Percentiles rank a stretch among this genome's conserved stretches.
phyloP scores from a whole-genome alignment of 805 yeast genomes.

The Cyberlindnera mrakii region DNA sequence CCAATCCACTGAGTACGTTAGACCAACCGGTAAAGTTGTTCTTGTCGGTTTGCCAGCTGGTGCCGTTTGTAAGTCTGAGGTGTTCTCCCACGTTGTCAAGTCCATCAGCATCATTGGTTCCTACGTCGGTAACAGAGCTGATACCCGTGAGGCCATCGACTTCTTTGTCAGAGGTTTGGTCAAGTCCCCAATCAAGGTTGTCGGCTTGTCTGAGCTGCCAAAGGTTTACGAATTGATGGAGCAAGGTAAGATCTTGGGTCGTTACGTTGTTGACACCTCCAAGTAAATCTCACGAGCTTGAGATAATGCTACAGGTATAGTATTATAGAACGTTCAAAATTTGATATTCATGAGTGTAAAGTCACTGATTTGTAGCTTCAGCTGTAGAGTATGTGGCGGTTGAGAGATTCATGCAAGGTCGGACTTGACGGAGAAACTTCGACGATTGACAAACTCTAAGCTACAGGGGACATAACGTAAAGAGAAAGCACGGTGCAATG shows the following conservation, averaged over 20 bases:
- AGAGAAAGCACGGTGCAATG: background rate
- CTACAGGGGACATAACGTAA: too few species aligned
- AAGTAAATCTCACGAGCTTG: slow-evolving; percentile 3
- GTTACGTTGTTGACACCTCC: slow-evolving; percentile 37
- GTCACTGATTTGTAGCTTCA: background rate
- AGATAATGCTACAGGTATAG: background rate
- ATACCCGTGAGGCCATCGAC: slow-evolving; percentile 74
- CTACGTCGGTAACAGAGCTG: slow-evolving; percentile 85
- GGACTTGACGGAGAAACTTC: too few species aligned
- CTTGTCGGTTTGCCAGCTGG: slow-evolving; percentile 60
- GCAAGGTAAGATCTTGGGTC: slow-evolving; percentile 78
- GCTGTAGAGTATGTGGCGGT: background rate
- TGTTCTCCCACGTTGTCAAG: slow-evolving; percentile 49
- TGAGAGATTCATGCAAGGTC: too few species aligned
- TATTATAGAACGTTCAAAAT: background rate
- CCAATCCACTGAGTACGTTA: slow-evolving; percentile 46
- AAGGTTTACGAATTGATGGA: slow-evolving; percentile 72
- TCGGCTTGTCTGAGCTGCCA: slow-evolving; percentile 68
- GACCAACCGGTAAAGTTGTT: slow-evolving; percentile 55
- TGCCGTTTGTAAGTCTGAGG: slow-evolving; percentile 46
- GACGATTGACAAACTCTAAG: too few species aligned
- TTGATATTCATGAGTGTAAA: background rate
- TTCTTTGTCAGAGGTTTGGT: slow-evolving; percentile 69
- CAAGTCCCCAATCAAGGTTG: slow-evolving; percentile 67
- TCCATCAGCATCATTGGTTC: slow-evolving; percentile 61